Evolutionary conservation across 2,329 filamentous ascomycete genomes (phyloP), one percentile per base, ranked within the genome.

Genomic region (Xylariales sp.): DNA sequence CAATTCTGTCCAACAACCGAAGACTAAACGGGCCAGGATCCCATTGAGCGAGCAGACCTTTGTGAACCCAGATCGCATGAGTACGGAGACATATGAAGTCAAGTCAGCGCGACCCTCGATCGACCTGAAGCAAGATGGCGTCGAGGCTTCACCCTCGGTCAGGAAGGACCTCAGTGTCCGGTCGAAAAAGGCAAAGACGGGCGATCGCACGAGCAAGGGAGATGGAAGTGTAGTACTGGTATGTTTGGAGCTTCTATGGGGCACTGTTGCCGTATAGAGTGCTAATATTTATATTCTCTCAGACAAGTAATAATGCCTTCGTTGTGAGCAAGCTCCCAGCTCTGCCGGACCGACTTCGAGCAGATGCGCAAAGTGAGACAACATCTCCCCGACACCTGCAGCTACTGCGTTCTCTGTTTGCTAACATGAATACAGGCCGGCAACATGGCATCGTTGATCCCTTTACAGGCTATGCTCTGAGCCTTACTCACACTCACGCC

Each of bases 291-390:
- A n/a, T 39, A 20, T 11, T 28, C 14, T 39, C 49, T 9, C 46
- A 94, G 86, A 88, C 87, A 28, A 88, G 82, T 57, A 95, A 87
- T 56, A 82, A 83, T 58, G 86, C 87, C 49, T 96, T 93, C 60
- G 84, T 78, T 31, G 86, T 95, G 48, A 87, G 85, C 63, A 89
- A 90, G 62, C 75, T 96, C 22, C 87, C 87, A 43, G 82, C 86
- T 42, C 75, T 94, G 18, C 90, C 91, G 36, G 83, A 90, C 55
- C 79, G 82, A 55, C 77, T 95, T 48, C 80, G 82, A 50, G 68
- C 77, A 51, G 76, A 82, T 55, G 72, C 77, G 44, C 70, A 73
- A 59, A 76, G 86, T 89, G 73, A 61, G 79, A 62, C 27, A 24
- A 43, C 19, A 3, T 18, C 18, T 32, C n/a, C 24, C 38, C 20